Evolutionary conservation across 1,284 basidiomycete species (phyloP), one percentile per base, ranked within the genome.

Genomic region (Heterobasidion parviporum): DNA sequence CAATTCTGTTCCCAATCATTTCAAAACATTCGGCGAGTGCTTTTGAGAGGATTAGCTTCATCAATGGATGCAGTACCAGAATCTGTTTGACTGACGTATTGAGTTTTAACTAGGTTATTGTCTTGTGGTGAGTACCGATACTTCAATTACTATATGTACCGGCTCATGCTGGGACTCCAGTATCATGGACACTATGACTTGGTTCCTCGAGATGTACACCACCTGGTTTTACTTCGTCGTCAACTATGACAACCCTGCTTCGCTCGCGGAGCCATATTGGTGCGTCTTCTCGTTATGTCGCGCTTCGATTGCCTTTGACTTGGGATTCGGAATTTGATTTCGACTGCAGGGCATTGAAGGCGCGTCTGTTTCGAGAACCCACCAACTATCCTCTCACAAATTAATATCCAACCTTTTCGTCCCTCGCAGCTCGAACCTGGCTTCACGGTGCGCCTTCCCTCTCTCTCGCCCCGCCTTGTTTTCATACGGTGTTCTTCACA

Each of bases 181-280:
- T 35, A 9, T 54, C 34, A 45, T 54, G 8, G 53, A 54, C 16
- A 54, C 43, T 34, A 16, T 54, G 34, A 18, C 43, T 14, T 54
- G 53, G 53, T 15, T 54, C 14, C 43, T 54, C 10, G 53, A 54
- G 33, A 8, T 47, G 44, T 54, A 47, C 33, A 54, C 53, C 8
- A 43, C 38, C 16, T 54, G 53, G 53, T 47, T 20, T 16, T 54
- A 54, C 44, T 54, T 54, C 32, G 53, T 54, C 16, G 44, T 34
- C n/a, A 54, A 54, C 53, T 54, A 46, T 6, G 53, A n/a, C 18
- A 47, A 46, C 16, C 41, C 53, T 14, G 41, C 53, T 9, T 38
- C 51, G 15, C 20, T 53, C 20, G 36, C 51, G 6, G 32, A 18
- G 15, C 51, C 36, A 12, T 18, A 20, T 36, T 53, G 51, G 51